Evolutionary conservation across 2,329 filamentous ascomycete species (phyloP).

Genomic region (Clathrospora elynae): DNA sequence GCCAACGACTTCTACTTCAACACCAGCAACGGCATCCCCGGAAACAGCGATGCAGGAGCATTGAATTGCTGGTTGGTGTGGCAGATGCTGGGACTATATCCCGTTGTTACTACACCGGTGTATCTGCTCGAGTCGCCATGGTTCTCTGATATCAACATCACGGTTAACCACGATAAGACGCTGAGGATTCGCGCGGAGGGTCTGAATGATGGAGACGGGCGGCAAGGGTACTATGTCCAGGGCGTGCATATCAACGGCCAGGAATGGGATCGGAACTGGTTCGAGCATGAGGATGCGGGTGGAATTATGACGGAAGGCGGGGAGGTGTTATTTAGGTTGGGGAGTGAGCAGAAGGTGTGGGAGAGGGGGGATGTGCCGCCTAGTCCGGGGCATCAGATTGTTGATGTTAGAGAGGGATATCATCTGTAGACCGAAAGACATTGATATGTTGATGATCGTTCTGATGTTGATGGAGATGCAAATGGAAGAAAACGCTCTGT

Average conservation of each 20-base stretch:
- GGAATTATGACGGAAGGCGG: slow-evolving; percentile 44
- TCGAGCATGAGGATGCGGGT: slow-evolving; percentile 56
- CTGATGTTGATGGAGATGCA: too few species aligned
- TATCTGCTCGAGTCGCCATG: slow-evolving; percentile 56
- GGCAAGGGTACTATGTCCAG: slow-evolving; percentile 59
- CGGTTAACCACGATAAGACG: slow-evolving; percentile 43
- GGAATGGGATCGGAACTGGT: slow-evolving; percentile 60
- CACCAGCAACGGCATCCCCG: slow-evolving; percentile 50
- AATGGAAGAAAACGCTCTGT: too few species aligned
- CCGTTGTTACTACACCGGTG: slow-evolving; percentile 54
- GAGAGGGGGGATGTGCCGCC: slow-evolving; percentile 43
- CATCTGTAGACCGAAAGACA: not conserved
- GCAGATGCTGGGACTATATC: slow-evolving; percentile 58
- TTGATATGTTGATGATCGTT: too few species aligned
- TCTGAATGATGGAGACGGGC: slow-evolving; percentile 49
- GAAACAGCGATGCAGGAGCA: slow-evolving; percentile 55
- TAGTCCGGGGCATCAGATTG: slow-evolving; percentile 39
- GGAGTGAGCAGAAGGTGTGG: slow-evolving; percentile 35
- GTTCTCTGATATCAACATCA: slow-evolving; percentile 50
- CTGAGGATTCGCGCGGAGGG: slow-evolving; percentile 55
- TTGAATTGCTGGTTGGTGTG: slow-evolving; percentile 59
- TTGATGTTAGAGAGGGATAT: slow-evolving; percentile 24
- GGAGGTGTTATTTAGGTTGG: slow-evolving; percentile 42
- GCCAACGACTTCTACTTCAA: slow-evolving; percentile 52
- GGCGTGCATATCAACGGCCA: slow-evolving; percentile 59